Base-by-base conservation (phyloP, 805 yeast genomes). In the Metschnikowia sp. region DNA sequence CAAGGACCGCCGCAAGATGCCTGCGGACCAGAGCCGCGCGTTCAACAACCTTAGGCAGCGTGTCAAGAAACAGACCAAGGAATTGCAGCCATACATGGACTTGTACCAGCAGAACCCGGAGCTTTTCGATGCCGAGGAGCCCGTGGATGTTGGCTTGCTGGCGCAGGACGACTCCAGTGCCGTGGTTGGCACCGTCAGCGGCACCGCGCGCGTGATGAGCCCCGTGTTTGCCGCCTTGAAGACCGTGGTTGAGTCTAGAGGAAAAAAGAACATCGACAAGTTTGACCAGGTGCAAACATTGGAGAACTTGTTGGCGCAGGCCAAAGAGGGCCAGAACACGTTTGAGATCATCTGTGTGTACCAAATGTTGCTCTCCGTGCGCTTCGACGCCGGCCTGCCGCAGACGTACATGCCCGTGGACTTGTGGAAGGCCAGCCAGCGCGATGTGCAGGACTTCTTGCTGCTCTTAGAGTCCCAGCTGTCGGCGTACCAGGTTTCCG, bases 231-330 rank as follows among this genome's bases (percentile, higher is more conserved):
- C 82, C 48, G 81, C 86, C 32, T 76, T 94, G 64, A 79, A 84
- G 64, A 68, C 81, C 45, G 83, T 94, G 48, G 73, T 86, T 50
- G 98, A 94, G 68, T 77, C 90, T 42, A 84, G 99, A 72, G 99
- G 99, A 75, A 91, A 91, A 77, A 92, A 88, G 76, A 90, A 88
- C 66, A 86, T 89, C 53, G 96, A 92, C 66, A 81, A 84, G 54
- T 66, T 64, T 53, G 96, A 88, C 66, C 96, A 92, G 68, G 81
- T 90, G 54, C 70, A 72, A 47, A 74, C 77, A 39, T 75, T 94
- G 62, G 96, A 87, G 70, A 75, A 74, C 40, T 73, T 88, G 52
- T 75, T 84, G 47, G 60, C 50, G 26, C 61, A 59, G 12, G 58
- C 60, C 47, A 45, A 49, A 40, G 42, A 56, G 10, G 57, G 56